Base-by-base conservation (phyloP, 2,329 filamentous ascomycete genomes). In the Trichoderma sp. region DNA sequence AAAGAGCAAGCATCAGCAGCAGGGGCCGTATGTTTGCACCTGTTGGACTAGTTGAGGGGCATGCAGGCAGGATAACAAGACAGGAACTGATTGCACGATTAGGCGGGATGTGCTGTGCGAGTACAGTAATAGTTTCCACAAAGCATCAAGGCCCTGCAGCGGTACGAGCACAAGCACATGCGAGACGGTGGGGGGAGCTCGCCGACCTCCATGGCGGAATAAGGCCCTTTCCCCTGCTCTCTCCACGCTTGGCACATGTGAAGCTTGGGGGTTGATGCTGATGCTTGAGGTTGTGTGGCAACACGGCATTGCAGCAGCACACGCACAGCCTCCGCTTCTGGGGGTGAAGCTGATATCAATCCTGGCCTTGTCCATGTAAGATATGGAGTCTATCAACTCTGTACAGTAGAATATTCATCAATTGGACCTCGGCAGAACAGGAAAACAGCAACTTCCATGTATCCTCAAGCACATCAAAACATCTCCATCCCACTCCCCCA, bases 221-320 rank as follows among this genome's bases (percentile, higher is more conserved):
- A 47, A 47, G 62, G 62, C 62, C 62, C 26, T 53, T 65, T 65
- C 62, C 62, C 62, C 43, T 34, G 62, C 34, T 34, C 43, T 51
- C 43, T 32, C 62, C 62, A 51, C 43, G 43, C 43, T 62, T 62
- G 60, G 60, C 34, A 43, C 34, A 24, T 28, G 62, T 53, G 47
- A 65, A 53, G 43, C 30, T 32, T 51, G 43, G 43, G 30, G 43
- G 43, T 51, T 39, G 32, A 34, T 39, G 12, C 30, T 15, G 43
- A 56, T 26, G 56, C 28, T 32, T 6, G 53, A 15, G 28, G 30
- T n/a, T 36, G 18, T 28, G 28, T 58, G 56, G 43, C 43, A 21
- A 51, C 43, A 51, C 43, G 43, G 43, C 43, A 51, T 51, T 51
- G 21, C 43, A 51, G 43, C 43, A 51, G 43, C 43, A 21, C n/a